phyloP scores from a whole-genome alignment of 1,284 basidiomycete species.

The Ceratobasidium papillatum region DNA sequence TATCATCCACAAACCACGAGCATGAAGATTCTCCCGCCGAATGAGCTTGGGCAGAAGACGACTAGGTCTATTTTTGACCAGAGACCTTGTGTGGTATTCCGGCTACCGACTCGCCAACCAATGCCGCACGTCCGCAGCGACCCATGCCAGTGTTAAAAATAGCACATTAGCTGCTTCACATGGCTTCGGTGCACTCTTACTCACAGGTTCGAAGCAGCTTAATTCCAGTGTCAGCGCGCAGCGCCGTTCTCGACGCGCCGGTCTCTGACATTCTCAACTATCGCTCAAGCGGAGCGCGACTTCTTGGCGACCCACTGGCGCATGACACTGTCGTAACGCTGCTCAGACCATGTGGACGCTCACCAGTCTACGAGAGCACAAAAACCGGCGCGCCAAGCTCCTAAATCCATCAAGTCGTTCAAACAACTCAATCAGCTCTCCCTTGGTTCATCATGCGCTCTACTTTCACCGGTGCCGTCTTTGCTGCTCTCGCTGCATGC shows the following conservation, averaged over 20 bases:
- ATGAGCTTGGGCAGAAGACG: not conserved
- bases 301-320: not conserved
- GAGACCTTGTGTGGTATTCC: not conserved
- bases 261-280: not conserved
- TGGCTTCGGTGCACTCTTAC: not conserved
- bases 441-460: slow-evolving; percentile 6
- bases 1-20: not conserved
- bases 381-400: not conserved
- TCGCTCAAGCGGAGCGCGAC: not conserved
- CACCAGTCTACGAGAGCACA: not conserved
- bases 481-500: slow-evolving; percentile 6
- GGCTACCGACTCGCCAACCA: not conserved
- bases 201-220: not conserved
- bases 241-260: not conserved
- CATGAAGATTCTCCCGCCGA: not conserved
- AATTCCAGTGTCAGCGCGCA: not conserved
- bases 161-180: not conserved
- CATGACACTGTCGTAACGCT: not conserved
- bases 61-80: slow-evolving; percentile 12
- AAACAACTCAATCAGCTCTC: not conserved
- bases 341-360: not conserved
- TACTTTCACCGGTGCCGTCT: slow-evolving; percentile 1
- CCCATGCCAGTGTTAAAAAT: not conserved
- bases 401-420: not conserved
- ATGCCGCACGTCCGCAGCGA: not conserved